Percentiles rank a stretch among this genome's conserved stretches.
These are phyloP conservation scores for Erysimum cheiranthoides DNA, from an alignment of 345 rosid genomes.

Conservation along the genomic window DNA sequence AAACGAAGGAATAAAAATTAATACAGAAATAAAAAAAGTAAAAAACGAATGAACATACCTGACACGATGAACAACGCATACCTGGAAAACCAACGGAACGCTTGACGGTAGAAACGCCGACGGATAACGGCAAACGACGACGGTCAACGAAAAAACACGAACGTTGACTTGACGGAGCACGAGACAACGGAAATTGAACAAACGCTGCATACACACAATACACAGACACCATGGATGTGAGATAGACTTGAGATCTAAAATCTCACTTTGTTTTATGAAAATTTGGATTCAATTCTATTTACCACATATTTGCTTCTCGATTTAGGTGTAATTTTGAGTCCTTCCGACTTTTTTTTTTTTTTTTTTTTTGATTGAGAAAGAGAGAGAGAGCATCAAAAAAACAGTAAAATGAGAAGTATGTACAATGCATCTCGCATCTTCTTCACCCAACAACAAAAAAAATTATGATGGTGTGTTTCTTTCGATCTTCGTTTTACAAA, in stretches of 20 bases:
- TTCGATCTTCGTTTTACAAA: constrained; percentile 37
- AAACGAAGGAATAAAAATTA: too few relatives aligned
- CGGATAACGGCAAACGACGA: constrained; percentile 15
- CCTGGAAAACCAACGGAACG: constrained; percentile 34
- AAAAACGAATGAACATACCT: constrained; percentile 28
- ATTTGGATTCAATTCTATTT: constrained; percentile 10
- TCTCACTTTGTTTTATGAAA: neutral
- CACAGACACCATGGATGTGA: constrained; percentile 27
- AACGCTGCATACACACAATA: constrained; percentile 22
- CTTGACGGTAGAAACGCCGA: constrained; percentile 11
- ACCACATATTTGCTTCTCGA: constrained; percentile 8
- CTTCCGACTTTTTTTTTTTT: neutral
- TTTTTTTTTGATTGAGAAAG: neutral
- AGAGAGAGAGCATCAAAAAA: neutral
- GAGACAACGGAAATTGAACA: constrained; percentile 13
- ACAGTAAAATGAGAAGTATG: constrained; percentile 36
- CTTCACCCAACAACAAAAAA: constrained; percentile 47
- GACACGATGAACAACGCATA: constrained; percentile 32
- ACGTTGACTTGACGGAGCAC: constrained; percentile 35
- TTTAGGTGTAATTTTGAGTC: neutral
- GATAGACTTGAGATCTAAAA: neutral
- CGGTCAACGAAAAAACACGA: constrained; percentile 15
- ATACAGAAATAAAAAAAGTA: too few relatives aligned
- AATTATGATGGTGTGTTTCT: constrained; percentile 29
- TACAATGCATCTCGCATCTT: constrained; percentile 44